Evolutionary conservation across 2,329 filamentous ascomycete genomes (phyloP), one percentile per base, ranked within the genome.

Genomic region (Penicillium sp.): DNA sequence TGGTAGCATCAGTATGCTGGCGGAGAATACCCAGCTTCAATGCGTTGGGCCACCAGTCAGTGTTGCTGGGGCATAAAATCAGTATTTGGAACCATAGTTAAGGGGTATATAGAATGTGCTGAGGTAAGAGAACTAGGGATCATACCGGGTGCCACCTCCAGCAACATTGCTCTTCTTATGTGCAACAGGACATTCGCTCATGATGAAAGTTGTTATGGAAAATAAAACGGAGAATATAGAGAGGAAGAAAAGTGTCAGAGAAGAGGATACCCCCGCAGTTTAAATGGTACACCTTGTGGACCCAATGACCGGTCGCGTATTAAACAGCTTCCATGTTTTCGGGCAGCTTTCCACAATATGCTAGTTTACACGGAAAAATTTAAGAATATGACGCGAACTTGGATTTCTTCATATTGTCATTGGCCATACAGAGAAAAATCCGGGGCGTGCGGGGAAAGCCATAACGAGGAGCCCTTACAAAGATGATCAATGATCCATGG

Each of bases 31-130:
- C 86, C 64, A 90, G 80, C 69, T 80, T 83, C 62, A 92, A 76
- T 66, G 82, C 78, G 57, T 86, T 82, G 53, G 89, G 89, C 89
- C 89, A 92, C 86, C 88, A 91, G 79, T 92, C 87, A 54, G 67
- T 70, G 79, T 87, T 90, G 60, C 79, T 57, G 6, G n/a, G 31
- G 13, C 6, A 25, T 10, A n/a, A 15, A 7, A 42, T 56, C 4
- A 56, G 53, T 42, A 35, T 29, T 31, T 21, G 3, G 7, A 36
- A 17, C 1, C 29, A 25, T 13, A 19, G 10, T n/a, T n/a, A n/a
- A n/a, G 44, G 19, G 52, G 35, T 13, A 35, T 4, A 17, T 53
- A 0, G 4, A 27, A 35, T 36, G 21, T 12, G 39, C 29, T 31
- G 29, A 35, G 49, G 21, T 6, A 13, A 6, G 23, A 3, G 21